phyloP scores from a whole-genome alignment of 495 filamentous ascomycete genomes.

The Penicillium antarcticum region DNA sequence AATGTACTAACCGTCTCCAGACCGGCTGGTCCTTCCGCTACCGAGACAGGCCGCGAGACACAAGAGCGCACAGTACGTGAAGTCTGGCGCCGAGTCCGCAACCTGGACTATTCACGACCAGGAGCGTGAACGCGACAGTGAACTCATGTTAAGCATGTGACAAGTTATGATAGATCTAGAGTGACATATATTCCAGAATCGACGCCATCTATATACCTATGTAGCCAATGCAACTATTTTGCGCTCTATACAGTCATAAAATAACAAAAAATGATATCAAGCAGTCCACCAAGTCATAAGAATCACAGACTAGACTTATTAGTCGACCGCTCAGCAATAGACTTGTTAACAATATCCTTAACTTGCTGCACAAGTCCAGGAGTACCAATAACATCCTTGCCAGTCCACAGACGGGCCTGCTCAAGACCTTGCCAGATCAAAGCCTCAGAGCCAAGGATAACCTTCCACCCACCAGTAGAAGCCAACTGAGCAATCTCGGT shows the following conservation, averaged over 20 bases:
- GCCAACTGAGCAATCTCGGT: slow-evolving; percentile 60
- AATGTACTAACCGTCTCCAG: slow-evolving; percentile 22
- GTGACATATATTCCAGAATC: slow-evolving; percentile 12
- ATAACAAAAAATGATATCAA: slow-evolving; percentile 8
- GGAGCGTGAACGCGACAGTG: slow-evolving; percentile 38
- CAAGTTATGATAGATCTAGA: not conserved
- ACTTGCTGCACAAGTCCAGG: slow-evolving; percentile 49
- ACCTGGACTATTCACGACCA: slow-evolving; percentile 58
- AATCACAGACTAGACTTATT: slow-evolving; percentile 31
- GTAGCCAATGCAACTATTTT: slow-evolving; percentile 24
- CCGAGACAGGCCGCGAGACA: slow-evolving; percentile 56
- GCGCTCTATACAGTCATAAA: slow-evolving; percentile 30
- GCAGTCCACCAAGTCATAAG: not conserved
- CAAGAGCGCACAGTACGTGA: slow-evolving; percentile 67
- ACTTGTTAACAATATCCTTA: slow-evolving; percentile 47
- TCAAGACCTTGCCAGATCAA: slow-evolving; percentile 75
- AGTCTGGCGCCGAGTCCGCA: slow-evolving; percentile 61
- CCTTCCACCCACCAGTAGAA: slow-evolving; percentile 59
- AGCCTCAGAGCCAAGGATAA: slow-evolving; percentile 67
- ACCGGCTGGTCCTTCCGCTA: slow-evolving; percentile 57
- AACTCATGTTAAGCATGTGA: slow-evolving; percentile 1
- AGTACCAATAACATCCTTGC: slow-evolving; percentile 47
- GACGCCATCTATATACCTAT: slow-evolving; percentile 16
- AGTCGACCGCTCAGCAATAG: slow-evolving; percentile 28
- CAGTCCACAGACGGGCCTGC: slow-evolving; percentile 65